A percentile compares a stretch with the other conserved stretches of the same genome.
phyloP scores from a whole-genome alignment of 345 rosid species.

The Euphorbia pulcherrima region DNA sequence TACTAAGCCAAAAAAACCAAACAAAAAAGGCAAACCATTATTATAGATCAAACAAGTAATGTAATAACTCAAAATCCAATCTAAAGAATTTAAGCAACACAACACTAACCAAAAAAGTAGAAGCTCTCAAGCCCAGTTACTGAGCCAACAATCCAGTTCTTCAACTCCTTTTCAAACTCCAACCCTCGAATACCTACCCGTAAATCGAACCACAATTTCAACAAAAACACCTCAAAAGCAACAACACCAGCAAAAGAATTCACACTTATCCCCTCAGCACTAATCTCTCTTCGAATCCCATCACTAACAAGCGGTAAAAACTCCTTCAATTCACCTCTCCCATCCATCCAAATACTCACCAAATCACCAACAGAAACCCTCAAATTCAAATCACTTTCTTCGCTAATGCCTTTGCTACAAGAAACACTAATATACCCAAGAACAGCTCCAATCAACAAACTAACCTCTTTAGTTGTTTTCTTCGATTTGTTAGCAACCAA shows the following conservation, averaged over 20 bases:
- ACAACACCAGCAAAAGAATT: conserved; percentile 48
- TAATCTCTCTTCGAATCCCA: conserved; percentile 25
- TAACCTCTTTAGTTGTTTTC: conserved; percentile 29
- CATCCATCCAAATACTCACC: conserved; percentile 40
- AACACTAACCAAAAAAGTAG: conserved; percentile 48
- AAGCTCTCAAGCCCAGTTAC: conserved; percentile 40
- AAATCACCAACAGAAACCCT: conserved; percentile 30
- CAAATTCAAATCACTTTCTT: conserved; percentile 24
- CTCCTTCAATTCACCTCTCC: conserved; percentile 20
- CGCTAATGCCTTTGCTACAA: conserved; percentile 25
- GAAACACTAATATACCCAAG: conserved; percentile 44
- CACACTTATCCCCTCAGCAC: conserved; percentile 32
- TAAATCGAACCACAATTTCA: conserved; percentile 47
- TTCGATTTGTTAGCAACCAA: conserved; percentile 33
- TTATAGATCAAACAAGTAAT: background rate
- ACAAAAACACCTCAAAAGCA: conserved; percentile 40
- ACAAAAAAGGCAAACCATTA: background rate
- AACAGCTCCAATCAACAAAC: conserved; percentile 39
- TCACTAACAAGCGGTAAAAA: conserved; percentile 40
- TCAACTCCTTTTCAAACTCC: conserved; percentile 42
- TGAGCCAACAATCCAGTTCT: conserved; percentile 44
- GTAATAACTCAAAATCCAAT: background rate
- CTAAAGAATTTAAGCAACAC: background rate
- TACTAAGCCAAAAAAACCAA: background rate
- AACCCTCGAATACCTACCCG: conserved; percentile 15